Evolutionary conservation across 2,329 filamentous ascomycete genomes (phyloP).

Genomic region (Aspergillus intermedius): DNA sequence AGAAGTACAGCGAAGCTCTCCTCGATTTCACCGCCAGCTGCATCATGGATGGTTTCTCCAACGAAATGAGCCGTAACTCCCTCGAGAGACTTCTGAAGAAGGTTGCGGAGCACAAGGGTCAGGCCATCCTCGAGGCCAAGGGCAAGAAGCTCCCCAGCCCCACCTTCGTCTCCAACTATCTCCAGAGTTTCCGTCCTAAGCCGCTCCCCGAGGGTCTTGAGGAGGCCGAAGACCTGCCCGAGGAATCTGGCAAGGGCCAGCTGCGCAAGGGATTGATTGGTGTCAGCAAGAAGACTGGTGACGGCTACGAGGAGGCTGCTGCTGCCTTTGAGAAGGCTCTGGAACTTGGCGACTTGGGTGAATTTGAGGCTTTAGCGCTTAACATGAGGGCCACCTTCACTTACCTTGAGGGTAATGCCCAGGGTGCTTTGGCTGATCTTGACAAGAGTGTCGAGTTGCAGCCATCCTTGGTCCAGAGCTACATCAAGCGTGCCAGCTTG

Average conservation of each 20-base stretch:
- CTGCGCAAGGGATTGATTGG: constrained; percentile 75
- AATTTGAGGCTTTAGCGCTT: constrained; percentile 84
- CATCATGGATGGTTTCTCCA: constrained; percentile 97
- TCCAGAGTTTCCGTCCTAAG: constrained; percentile 92
- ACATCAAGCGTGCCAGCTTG: constrained; percentile 98
- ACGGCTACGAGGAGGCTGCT: constrained; percentile 85
- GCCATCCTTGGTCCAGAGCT: constrained; percentile 84
- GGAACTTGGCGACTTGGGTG: constrained; percentile 69
- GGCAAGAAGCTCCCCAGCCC: constrained; percentile 85
- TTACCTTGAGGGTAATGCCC: constrained; percentile 83
- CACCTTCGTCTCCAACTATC: constrained; percentile 96
- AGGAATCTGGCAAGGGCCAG: constrained; percentile 76
- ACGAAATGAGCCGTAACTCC: constrained; percentile 77
- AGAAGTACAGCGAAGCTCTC: constrained; percentile 85
- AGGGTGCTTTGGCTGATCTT: constrained; percentile 74
- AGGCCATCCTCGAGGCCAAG: constrained; percentile 75
- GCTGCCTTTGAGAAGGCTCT: constrained; percentile 81
- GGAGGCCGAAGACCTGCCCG: constrained; percentile 67
- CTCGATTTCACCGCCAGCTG: constrained; percentile 98
- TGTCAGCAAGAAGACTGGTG: constrained; percentile 77
- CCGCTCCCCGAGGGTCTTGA: constrained; percentile 74
- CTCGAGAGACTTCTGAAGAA: constrained; percentile 94
- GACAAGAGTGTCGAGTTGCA: constrained; percentile 91
- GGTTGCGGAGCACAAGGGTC: constrained; percentile 90
- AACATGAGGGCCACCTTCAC: constrained; percentile 96